Evolutionary conservation across 2,329 filamentous ascomycete genomes (phyloP), one percentile per base, ranked within the genome.

Genomic region (Dothideomycetidae sp.): DNA sequence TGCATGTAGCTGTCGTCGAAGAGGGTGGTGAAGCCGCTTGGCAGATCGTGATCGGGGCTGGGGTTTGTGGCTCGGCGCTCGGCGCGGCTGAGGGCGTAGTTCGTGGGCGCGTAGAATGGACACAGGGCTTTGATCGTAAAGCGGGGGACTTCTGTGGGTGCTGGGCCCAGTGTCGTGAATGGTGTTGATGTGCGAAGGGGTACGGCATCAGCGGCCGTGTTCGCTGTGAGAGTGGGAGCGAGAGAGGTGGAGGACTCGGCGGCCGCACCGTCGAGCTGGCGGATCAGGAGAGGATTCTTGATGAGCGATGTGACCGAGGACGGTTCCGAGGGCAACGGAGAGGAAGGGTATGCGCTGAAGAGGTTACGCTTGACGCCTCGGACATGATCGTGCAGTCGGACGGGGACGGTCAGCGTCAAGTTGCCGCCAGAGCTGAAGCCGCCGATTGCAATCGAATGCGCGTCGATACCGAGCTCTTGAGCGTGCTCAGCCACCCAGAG

Each of bases 361-460:
- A 26, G 42, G 3, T 39, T 46, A 17, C 54, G 41, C 10, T 42
- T 38, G 33, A 55, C 54, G 17, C 48, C 50, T 23, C 51, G 48
- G 33, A 62, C 48, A 42, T 67, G 62, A 41, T 67, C 65, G 37
- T 67, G 66, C 2, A 77, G 54, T 11, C 71, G 67, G 18, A 78
- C 53, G 0, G 73, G 71, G 1, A 77, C 72, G 0, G 72, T 71
- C 44, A 77, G 70, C 29, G 66, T 65, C 55, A 78, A 66, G 51
- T 78, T 78, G 13, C 66, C 73, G 3, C 73, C 73, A 1, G 71
- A 72, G 1, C 70, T 75, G 56, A 78, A 78, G 14, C 73, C 73
- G 16, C 66, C 71, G 4, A 78, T 55, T 1, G 66, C 68, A 33
- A 77, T 66, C 37, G 70, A 69, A 18, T 66, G 63, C 2, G 65